Base-by-base conservation (phyloP, 1,139 yeast species). In the Arxiozyma telluris region DNA sequence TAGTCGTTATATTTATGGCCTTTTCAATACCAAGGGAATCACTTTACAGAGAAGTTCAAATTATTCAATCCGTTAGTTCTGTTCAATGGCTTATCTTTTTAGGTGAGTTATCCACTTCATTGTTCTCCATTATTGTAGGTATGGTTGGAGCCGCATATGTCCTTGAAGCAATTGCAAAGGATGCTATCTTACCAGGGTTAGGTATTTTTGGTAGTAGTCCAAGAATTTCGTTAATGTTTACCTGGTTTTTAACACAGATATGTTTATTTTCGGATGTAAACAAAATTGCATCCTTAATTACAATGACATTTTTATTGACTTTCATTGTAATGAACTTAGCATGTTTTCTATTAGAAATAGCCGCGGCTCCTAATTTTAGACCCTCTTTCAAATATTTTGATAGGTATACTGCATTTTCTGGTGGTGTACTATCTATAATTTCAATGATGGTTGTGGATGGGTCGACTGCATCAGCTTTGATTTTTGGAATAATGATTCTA, bases 381-480 rank as follows among this genome's bases (percentile, higher is more conserved):
- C 98, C 98, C 1, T 87, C 96, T 4, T 93, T 93, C 76, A 83
- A 81, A 55, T 93, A 85, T 64, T 93, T 93, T 72, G 85, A 82
- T 63, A 79, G 90, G 50, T 77, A 80, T 52, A 90, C 98, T 0
- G 98, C 98, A 0, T 77, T 84, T 4, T 64, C 78, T 1, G 98
- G 97, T 1, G 84, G 87, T 0, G 56, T 83, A 1, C 71, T 81
- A 1, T 85, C 96, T 53, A 75, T 86, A 9, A 69, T 80, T 7
- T 96, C 98, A 0, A 93, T 93, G 98, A 87, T 88, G 65, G 83
- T 90, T 49, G 97, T 94, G 3, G 98, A 93, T 71, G 96, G 96
- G 41, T 65, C 85, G 25, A 86, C 95, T 2, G 98, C 98, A 0
- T 76, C 89, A 1, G 75, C 84, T 30, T 84, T 91, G 53, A 80